phyloP scores from a whole-genome alignment of 345 rosid species.

The Euphorbia tirucalli region DNA sequence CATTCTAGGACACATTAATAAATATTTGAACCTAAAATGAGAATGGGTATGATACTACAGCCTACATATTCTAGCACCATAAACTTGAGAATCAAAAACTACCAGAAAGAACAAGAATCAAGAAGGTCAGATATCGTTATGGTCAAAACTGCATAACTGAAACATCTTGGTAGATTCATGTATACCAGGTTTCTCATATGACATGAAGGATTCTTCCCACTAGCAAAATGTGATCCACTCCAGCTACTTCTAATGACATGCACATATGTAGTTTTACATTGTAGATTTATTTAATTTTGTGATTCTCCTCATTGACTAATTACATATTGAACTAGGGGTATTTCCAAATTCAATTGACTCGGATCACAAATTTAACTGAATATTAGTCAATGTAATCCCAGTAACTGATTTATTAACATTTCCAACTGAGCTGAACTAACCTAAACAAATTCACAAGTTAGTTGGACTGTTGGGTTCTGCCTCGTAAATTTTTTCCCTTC shows the following conservation, averaged over 20 bases:
- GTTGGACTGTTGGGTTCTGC: background rate
- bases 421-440: background rate
- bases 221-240: background rate
- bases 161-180: background rate
- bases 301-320: background rate
- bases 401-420: background rate
- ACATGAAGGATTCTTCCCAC: background rate
- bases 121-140: background rate
- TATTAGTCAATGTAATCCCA: background rate
- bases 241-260: background rate
- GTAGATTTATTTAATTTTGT: background rate
- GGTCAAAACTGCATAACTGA: background rate
- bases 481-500: background rate
- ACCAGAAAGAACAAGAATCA: background rate
- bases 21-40: background rate
- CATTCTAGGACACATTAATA: constrained; percentile 9
- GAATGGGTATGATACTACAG: background rate
- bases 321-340: background rate
- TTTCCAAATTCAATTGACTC: background rate
- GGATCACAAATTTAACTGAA: background rate
- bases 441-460: background rate
- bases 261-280: background rate
- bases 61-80: background rate
- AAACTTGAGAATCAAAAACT: background rate
- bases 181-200: background rate